Conservation (phyloP, 768 basidiomycete genomes). For the Phylloporus sp. region DNA sequence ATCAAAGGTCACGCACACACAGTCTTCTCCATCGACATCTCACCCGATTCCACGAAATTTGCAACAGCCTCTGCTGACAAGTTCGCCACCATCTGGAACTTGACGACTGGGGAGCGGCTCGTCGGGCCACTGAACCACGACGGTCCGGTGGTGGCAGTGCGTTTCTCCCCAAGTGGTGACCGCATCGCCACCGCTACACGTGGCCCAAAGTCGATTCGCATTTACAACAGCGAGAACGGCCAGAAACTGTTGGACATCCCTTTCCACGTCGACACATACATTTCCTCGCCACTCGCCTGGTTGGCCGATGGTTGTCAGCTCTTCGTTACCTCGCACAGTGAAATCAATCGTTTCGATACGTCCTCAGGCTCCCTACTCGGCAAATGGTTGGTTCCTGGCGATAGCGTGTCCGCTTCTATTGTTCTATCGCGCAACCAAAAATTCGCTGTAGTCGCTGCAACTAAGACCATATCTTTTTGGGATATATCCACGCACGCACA, state of each 20-base stretch:
- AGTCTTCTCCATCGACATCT: conserved; percentile 13
- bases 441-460: conserved; percentile 10
- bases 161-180: conserved; percentile 7
- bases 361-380: conserved; percentile 10
- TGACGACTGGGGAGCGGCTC: conserved; percentile 8
- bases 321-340: conserved; percentile 8
- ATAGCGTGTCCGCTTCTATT: conserved; percentile 4
- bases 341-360: conserved; percentile 9
- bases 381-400: conserved; percentile 10
- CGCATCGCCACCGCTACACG: conserved; percentile 6
- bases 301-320: conserved; percentile 10
- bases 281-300: conserved; percentile 15
- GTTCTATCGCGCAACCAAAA: conserved; percentile 9
- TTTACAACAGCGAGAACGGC: conserved; percentile 7
- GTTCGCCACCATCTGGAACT: conserved; percentile 11
- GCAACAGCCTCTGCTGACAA: conserved; percentile 12
- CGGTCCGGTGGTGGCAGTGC: conserved; percentile 8
- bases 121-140: conserved; percentile 4
- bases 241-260: conserved; percentile 6
- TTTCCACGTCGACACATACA: conserved; percentile 8
- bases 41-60: conserved; percentile 8
- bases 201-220: conserved; percentile 8
- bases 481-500: conserved; percentile 7
- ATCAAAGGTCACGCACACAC: conserved; percentile 10
- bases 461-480: conserved; percentile 11